A percentile compares a stretch with the other conserved stretches of the same genome.
Evolutionary conservation across 352 stramenopile species (phyloP).

Genomic region (Phytopythium helicoides): DNA sequence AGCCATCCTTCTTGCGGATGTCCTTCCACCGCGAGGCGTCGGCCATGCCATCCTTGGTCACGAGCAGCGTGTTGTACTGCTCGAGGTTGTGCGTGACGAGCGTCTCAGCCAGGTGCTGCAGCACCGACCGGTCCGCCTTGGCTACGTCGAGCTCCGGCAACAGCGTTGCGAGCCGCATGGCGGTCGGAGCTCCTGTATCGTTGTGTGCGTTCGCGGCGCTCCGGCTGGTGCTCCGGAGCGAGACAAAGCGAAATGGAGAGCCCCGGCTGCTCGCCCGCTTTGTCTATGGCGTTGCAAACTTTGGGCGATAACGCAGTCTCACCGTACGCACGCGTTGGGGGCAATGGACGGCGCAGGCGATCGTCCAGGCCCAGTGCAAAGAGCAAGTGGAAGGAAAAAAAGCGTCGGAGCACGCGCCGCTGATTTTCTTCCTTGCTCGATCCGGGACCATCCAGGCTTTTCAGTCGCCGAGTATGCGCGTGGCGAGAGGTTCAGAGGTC

Average conservation of each 20-base stretch:
- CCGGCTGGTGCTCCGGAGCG: neutral
- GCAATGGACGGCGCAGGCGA: too few species aligned
- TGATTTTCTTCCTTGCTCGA: too few species aligned
- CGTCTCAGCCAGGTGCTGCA: slow-evolving; percentile 28
- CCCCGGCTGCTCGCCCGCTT: too few species aligned
- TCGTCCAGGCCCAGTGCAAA: too few species aligned
- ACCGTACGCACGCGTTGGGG: too few species aligned
- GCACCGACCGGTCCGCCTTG: slow-evolving; percentile 27
- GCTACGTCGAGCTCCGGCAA: slow-evolving; percentile 27
- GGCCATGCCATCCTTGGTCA: slow-evolving; percentile 37
- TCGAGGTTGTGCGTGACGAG: slow-evolving; percentile 45
- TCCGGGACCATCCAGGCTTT: too few species aligned
- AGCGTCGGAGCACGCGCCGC: too few species aligned
- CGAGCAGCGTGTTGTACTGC: slow-evolving; percentile 51
- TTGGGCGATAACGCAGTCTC: too few species aligned
- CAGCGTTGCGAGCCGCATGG: slow-evolving; percentile 30
- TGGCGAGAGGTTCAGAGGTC: too few species aligned
- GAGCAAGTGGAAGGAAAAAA: too few species aligned
- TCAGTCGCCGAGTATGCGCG: too few species aligned
- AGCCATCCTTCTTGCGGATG: slow-evolving; percentile 25
- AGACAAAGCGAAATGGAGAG: slow-evolving; percentile 3
- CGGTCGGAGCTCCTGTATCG: neutral
- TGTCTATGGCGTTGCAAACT: too few species aligned
- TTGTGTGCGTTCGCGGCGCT: slow-evolving; percentile 1
- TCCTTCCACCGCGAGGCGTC: slow-evolving; percentile 31